These are phyloP conservation scores for Gremmenia infestans DNA, from an alignment of 2,329 filamentous ascomycete genomes.

Conservation along the genomic window DNA sequence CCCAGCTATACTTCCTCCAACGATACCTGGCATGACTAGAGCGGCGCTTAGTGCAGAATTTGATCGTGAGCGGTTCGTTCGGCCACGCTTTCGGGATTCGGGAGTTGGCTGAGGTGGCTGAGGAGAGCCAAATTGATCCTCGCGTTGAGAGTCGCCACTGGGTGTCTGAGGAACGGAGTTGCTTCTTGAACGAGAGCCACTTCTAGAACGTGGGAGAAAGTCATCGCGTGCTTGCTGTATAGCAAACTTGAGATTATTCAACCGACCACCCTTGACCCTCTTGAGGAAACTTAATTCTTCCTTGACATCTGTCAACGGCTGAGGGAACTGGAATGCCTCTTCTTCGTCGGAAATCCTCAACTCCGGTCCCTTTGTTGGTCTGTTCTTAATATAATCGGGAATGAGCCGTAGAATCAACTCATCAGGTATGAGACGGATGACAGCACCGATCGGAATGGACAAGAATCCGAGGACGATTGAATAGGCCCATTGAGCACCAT, in stretches of 20 bases:
- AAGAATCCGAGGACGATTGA: conserved; percentile 77
- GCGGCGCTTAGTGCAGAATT: conserved; percentile 71
- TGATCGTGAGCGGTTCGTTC: conserved; percentile 57
- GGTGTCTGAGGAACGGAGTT: conserved; percentile 65
- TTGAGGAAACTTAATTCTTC: conserved; percentile 79
- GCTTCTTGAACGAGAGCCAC: conserved; percentile 58
- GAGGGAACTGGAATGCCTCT: conserved; percentile 61
- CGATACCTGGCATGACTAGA: conserved; percentile 77
- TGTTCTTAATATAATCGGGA: conserved; percentile 27
- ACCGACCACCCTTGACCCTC: conserved; percentile 72
- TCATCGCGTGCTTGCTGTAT: conserved; percentile 70
- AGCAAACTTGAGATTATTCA: conserved; percentile 77
- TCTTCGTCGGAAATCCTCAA: conserved; percentile 63
- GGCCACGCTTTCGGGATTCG: conserved; percentile 59
- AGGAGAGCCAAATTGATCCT: conserved; percentile 45
- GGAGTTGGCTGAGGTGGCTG: conserved; percentile 42
- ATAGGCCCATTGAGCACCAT: conserved; percentile 77
- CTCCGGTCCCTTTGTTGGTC: conserved; percentile 29
- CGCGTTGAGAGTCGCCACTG: conserved; percentile 42
- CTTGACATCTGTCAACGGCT: conserved; percentile 67
- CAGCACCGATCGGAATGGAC: conserved; percentile 78
- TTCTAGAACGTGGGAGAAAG: conserved; percentile 56
- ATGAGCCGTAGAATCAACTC: conserved; percentile 30
- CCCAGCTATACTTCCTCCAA: conserved; percentile 70
- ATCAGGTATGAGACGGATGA: conserved; percentile 81